These are phyloP conservation scores for Panus rudis DNA, from an alignment of 768 basidiomycete genomes.

Conservation along the genomic window DNA sequence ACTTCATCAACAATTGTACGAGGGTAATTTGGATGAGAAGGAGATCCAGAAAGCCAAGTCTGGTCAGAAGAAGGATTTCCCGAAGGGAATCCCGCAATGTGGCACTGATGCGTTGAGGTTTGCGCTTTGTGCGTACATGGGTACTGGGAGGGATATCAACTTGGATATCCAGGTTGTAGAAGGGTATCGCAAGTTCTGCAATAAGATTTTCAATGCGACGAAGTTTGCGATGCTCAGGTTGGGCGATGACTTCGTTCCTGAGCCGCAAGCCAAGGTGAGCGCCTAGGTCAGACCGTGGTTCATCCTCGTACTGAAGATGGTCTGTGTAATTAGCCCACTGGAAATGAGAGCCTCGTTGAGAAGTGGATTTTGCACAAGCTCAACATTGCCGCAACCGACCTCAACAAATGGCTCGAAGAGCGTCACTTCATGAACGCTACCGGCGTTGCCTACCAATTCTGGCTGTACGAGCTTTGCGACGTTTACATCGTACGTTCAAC, in stretches of 20 bases:
- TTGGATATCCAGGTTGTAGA: conserved; percentile 93
- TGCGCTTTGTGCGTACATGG: conserved; percentile 90
- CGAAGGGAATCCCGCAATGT: conserved; percentile 97
- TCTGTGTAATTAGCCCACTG: conserved; percentile 55
- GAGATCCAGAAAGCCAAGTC: conserved; percentile 87
- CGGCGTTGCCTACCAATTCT: conserved; percentile 81
- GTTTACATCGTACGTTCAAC: conserved; percentile 82
- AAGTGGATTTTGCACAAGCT: conserved; percentile 94
- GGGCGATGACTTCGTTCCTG: conserved; percentile 75
- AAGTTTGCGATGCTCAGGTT: conserved; percentile 99
- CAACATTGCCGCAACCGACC: conserved; percentile 68
- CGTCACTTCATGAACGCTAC: conserved; percentile 95
- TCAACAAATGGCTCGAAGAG: conserved; percentile 67
- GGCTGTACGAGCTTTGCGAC: conserved; percentile 98
- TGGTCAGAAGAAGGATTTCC: conserved; percentile 99
- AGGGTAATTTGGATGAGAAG: conserved; percentile 90
- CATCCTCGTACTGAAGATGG: conserved; percentile 7
- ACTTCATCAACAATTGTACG: conserved; percentile 78
- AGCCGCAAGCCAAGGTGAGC: conserved; percentile 58
- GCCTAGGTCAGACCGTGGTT: not conserved
- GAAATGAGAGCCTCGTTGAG: conserved; percentile 88
- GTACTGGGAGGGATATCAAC: conserved; percentile 96
- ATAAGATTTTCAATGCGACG: conserved; percentile 98
- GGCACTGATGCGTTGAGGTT: conserved; percentile 96
- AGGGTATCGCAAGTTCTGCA: conserved; percentile 99